Conservation (phyloP, 306 rosid species). For the Quercus berberidifolia region DNA sequence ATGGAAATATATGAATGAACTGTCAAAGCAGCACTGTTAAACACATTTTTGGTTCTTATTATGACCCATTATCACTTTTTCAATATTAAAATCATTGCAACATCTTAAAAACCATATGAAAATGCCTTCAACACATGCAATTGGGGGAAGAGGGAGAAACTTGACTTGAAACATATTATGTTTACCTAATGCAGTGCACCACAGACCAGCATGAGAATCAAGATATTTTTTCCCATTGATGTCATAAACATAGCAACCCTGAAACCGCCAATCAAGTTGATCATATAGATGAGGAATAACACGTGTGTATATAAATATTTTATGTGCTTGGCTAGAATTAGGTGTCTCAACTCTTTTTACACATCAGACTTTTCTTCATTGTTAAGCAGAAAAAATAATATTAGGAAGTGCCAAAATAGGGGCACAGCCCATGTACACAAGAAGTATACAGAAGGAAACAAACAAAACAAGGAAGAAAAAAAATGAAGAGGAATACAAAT, state of each 20-base stretch:
- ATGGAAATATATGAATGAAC: neutral
- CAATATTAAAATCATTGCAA: neutral
- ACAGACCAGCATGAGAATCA: conserved; percentile 88
- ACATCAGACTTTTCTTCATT: neutral
- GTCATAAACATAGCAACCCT: conserved; percentile 96
- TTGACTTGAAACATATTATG: neutral
- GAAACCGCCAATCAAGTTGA: conserved; percentile 30
- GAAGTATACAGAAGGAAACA: too few relatives aligned
- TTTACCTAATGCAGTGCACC: conserved; percentile 79
- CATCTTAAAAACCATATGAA: neutral
- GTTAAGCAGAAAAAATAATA: neutral
- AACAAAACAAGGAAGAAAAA: too few relatives aligned
- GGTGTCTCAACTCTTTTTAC: neutral
- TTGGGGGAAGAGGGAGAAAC: neutral
- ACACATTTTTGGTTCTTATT: neutral
- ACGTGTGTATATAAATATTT: neutral
- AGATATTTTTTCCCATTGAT: conserved; percentile 80
- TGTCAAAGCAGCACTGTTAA: neutral
- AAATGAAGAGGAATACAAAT: too few relatives aligned
- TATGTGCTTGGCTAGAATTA: neutral
- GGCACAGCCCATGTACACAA: too few relatives aligned
- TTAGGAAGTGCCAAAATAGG: neutral
- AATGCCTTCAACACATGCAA: neutral
- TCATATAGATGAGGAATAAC: neutral
- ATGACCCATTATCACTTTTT: neutral